phyloP scores from a whole-genome alignment of 2,329 filamentous ascomycete genomes.

The Teratosphaeria destructans region DNA sequence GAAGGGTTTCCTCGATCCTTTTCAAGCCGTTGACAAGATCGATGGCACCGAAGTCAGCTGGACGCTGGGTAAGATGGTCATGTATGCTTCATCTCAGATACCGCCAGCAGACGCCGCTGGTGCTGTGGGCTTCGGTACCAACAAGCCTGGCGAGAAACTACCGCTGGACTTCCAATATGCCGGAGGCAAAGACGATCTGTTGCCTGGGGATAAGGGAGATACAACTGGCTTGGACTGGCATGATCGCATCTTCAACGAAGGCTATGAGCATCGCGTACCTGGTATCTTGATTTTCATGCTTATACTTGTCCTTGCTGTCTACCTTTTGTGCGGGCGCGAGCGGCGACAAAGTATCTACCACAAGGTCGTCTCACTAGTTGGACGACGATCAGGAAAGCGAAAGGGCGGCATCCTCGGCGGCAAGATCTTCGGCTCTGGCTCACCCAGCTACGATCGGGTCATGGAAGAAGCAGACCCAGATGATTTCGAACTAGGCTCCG shows the following conservation, averaged over 20 bases:
- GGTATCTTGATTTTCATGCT: slow-evolving; percentile 69
- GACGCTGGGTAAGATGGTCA: slow-evolving; percentile 92
- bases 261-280: slow-evolving; percentile 56
- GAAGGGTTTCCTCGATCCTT: slow-evolving; percentile 70
- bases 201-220: slow-evolving; percentile 30
- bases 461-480: slow-evolving; percentile 67
- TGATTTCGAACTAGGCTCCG: slow-evolving; percentile 67
- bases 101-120: slow-evolving; percentile 52
- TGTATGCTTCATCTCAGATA: slow-evolving; percentile 86
- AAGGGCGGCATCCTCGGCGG: slow-evolving; percentile 20
- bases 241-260: slow-evolving; percentile 52
- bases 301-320: slow-evolving; percentile 57
- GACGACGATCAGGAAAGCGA: slow-evolving; percentile 32
- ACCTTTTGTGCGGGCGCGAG: slow-evolving; percentile 70
- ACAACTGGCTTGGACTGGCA: slow-evolving; percentile 42
- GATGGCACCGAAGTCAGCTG: slow-evolving; percentile 87
- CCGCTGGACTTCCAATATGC: slow-evolving; percentile 71
- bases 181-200: slow-evolving; percentile 42
- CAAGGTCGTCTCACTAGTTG: slow-evolving; percentile 40
- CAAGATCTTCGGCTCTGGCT: slow-evolving; percentile 52
- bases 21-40: slow-evolving; percentile 89
- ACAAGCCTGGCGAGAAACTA: slow-evolving; percentile 42
- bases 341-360: slow-evolving; percentile 51
- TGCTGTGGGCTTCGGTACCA: slow-evolving; percentile 89
- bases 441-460: slow-evolving; percentile 63